Base-by-base conservation (phyloP, 306 rosid genomes). In the Cicer pinnatifidum region DNA sequence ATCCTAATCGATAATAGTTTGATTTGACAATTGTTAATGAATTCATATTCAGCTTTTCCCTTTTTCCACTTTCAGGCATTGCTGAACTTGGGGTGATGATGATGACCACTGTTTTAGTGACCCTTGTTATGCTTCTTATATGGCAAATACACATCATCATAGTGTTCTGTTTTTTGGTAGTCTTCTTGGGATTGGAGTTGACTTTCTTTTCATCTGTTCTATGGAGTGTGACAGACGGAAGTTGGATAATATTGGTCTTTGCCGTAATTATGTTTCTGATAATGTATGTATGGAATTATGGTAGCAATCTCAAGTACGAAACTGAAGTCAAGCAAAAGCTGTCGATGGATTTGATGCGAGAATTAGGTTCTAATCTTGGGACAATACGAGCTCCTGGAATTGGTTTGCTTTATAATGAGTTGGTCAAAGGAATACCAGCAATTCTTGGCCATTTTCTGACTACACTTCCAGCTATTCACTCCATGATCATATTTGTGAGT, bases 21-120 rank as follows among this genome's bases (percentile, higher is more conserved):
- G 56, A 50, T 59, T 59, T 8, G 41, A 33, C 12, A 58, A 72
- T 56, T 28, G 54, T 48, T 44, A 23, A 62, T 66, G 71, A 53
- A 62, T 47, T 69, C 60, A 47, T 73, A 38, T 67, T 75, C 33
- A 74, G 54, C 51, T 48, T 64, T 17, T 72, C 76, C 58, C 64
- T 16, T 20, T 71, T 62, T 70, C 77, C 80, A 64, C 51, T 84
- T 80, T 71, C 96, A 93, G 98, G 91, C 73, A 87, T 91, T 82
- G 98, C 98, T 74, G 98, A 93, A 94, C 82, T 89, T 72, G 98
- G 97, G 80, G 93, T 91, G 73, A 93, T 93, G 98, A 93, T 88
- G 98, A 91, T 88, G 92, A 89, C 98, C n/a, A 91, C 98, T 50
- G 69, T 87, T 67, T 85, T 93, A 81, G 91, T 89, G 63, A 91